Conservation (phyloP, 2,329 filamentous ascomycete species). For the Rhinocladiella mackenziei region DNA sequence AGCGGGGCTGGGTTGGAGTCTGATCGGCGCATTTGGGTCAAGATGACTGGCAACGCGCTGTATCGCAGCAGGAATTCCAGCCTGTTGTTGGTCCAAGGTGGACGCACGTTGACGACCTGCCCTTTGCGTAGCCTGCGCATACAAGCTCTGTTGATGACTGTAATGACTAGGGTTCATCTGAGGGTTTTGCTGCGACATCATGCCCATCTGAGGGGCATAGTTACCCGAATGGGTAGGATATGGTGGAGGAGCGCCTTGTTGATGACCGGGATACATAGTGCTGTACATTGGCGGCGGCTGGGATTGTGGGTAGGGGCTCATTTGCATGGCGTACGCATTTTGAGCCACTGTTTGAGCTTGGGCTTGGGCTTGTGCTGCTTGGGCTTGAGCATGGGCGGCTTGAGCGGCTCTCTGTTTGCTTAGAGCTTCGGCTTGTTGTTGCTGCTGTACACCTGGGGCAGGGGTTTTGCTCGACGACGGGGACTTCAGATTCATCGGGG, state of each 20-base stretch:
- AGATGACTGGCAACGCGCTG: conserved; percentile 94
- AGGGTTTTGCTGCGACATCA: conserved; percentile 59
- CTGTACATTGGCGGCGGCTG: conserved; percentile 68
- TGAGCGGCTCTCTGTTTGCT: conserved; percentile 80
- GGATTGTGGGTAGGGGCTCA: conserved; percentile 52
- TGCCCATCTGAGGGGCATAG: conserved; percentile 69
- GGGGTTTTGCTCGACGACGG: conserved; percentile 82
- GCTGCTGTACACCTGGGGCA: conserved; percentile 88
- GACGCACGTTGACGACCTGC: conserved; percentile 82
- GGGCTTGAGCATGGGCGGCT: conserved; percentile 47
- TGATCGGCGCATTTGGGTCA: conserved; percentile 89
- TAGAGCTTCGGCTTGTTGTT: conserved; percentile 88
- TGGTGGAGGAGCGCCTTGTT: conserved; percentile 69
- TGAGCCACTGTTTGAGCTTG: conserved; percentile 67
- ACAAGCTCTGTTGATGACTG: conserved; percentile 66
- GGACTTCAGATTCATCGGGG: conserved; percentile 92
- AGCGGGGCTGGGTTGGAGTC: conserved; percentile 88
- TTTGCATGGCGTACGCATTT: conserved; percentile 61
- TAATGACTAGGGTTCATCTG: conserved; percentile 66
- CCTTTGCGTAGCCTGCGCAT: conserved; percentile 70
- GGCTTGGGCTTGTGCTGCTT: conserved; percentile 45
- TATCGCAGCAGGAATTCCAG: conserved; percentile 85
- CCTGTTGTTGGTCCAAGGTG: conserved; percentile 93
- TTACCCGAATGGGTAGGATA: conserved; percentile 69
- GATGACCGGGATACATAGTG: conserved; percentile 67